These are phyloP conservation scores for Tetrapisispora fleetii DNA, from an alignment of 805 yeast genomes.

Conservation along the genomic window DNA sequence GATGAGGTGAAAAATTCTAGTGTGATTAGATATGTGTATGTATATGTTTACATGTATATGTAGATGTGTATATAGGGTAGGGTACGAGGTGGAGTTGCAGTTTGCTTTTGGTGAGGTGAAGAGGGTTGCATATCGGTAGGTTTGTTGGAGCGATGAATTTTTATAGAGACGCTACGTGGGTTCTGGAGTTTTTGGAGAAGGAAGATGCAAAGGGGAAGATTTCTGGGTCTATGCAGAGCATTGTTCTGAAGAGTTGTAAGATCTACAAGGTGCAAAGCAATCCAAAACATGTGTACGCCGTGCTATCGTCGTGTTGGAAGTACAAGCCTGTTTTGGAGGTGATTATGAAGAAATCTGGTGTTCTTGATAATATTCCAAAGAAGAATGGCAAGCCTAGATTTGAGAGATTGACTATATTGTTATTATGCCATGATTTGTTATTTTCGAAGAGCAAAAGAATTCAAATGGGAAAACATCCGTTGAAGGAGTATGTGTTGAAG, in stretches of 20 bases:
- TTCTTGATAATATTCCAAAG: slow-evolving; percentile 41
- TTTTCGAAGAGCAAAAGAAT: slow-evolving; percentile 70
- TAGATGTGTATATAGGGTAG: neutral
- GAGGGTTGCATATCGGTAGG: no score
- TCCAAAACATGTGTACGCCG: slow-evolving; percentile 81
- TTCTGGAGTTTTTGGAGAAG: slow-evolving; percentile 25
- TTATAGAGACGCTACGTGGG: slow-evolving; percentile 35
- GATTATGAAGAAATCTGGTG: slow-evolving; percentile 56
- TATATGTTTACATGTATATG: no score
- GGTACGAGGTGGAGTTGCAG: no score
- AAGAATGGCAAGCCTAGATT: slow-evolving; percentile 42
- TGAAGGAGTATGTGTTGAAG: slow-evolving; percentile 69
- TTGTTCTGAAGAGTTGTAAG: slow-evolving; percentile 43
- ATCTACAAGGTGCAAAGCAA: slow-evolving; percentile 43
- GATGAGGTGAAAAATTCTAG: neutral
- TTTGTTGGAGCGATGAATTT: slow-evolving; percentile 19
- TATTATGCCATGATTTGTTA: slow-evolving; percentile 73
- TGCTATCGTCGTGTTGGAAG: slow-evolving; percentile 67
- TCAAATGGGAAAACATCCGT: slow-evolving; percentile 79
- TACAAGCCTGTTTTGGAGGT: slow-evolving; percentile 54
- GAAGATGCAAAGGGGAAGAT: slow-evolving; percentile 24
- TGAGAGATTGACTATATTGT: slow-evolving; percentile 28
- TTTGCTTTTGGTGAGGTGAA: no score
- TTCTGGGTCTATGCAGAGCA: slow-evolving; percentile 45
- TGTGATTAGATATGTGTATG: neutral